A percentile compares a stretch with the other conserved stretches of the same genome.
Evolutionary conservation across 768 basidiomycete genomes (phyloP).

Genomic region (Thelephora ganbajun): DNA sequence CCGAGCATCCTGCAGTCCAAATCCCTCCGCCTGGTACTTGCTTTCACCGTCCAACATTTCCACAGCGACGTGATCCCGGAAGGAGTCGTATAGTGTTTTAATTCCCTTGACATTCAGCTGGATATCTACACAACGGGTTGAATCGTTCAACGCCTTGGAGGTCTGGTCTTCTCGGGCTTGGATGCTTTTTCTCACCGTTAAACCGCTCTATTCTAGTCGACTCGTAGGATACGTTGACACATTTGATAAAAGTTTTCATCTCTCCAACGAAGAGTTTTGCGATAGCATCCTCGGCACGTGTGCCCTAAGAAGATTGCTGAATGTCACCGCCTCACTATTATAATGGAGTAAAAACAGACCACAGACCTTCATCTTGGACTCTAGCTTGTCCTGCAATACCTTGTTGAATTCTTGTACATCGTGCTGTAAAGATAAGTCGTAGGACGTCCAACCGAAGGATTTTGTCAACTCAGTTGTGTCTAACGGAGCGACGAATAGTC

Average conservation of each 20-base stretch:
- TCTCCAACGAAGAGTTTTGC: conserved; percentile 94
- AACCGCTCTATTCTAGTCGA: conserved; percentile 92
- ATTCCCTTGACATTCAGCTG: conserved; percentile 98
- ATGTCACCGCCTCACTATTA: too few species aligned
- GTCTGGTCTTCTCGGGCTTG: neutral
- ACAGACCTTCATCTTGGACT: conserved; percentile 94
- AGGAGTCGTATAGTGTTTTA: conserved; percentile 92
- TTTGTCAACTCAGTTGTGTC: conserved; percentile 97
- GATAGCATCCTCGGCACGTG: conserved; percentile 91
- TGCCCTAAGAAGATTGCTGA: conserved; percentile 42
- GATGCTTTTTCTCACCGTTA: conserved; percentile 51
- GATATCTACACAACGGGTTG: conserved; percentile 51
- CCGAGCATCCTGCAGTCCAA: conserved; percentile 96
- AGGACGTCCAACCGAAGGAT: conserved; percentile 98
- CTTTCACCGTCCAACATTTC: conserved; percentile 98
- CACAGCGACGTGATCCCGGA: conserved; percentile 93
- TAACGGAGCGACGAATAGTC: conserved; percentile 15
- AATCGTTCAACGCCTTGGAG: neutral
- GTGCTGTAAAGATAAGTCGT: conserved; percentile 97
- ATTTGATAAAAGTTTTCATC: conserved; percentile 99
- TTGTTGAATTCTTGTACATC: conserved; percentile 99
- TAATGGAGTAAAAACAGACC: neutral
- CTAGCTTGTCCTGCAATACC: conserved; percentile 91
- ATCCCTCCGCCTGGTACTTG: conserved; percentile 95
- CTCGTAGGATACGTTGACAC: conserved; percentile 94